A percentile compares a stretch with the other conserved stretches of the same genome.
Conservation (phyloP, 2,329 filamentous ascomycete genomes). For the Colletotrichum sojae region DNA sequence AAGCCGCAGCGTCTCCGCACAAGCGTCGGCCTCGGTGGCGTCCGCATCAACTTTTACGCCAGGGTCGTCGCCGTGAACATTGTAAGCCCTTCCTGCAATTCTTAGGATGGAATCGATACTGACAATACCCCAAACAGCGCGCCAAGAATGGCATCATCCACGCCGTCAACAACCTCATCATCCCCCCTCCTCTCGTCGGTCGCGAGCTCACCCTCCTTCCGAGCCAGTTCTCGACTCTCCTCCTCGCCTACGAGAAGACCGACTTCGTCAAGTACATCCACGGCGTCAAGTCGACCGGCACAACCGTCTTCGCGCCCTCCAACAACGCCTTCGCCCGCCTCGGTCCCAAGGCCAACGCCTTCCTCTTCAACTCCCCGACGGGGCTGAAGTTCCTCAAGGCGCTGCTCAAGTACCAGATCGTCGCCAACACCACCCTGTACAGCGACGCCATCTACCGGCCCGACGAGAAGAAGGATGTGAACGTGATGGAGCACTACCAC, state of each 20-base stretch:
- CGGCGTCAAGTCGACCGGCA: conserved; percentile 69
- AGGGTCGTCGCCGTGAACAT: conserved; percentile 79
- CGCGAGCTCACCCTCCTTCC: conserved; percentile 75
- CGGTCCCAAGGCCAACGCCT: conserved; percentile 81
- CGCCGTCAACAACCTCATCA: conserved; percentile 79
- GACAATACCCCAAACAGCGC: conserved; percentile 52
- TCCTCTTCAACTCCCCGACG: conserved; percentile 81
- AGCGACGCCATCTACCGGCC: conserved; percentile 82
- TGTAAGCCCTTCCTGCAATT: conserved; percentile 57
- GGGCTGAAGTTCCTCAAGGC: conserved; percentile 84
- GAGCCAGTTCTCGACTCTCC: conserved; percentile 81
- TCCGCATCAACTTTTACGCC: conserved; percentile 84
- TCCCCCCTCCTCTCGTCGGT: conserved; percentile 78
- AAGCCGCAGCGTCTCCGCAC: conserved; percentile 81
- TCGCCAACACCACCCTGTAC: conserved; percentile 82
- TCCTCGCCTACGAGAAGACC: conserved; percentile 81
- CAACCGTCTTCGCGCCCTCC: conserved; percentile 84
- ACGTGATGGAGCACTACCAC: conserved; percentile 68
- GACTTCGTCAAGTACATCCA: conserved; percentile 75
- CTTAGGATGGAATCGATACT: background rate
- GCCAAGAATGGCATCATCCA: conserved; percentile 88
- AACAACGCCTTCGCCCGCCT: conserved; percentile 87
- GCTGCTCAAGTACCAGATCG: conserved; percentile 84
- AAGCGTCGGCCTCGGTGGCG: conserved; percentile 72
- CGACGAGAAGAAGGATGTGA: conserved; percentile 46